Base-by-base conservation (phyloP, 768 basidiomycete species). In the Exsudoporus frostii region DNA sequence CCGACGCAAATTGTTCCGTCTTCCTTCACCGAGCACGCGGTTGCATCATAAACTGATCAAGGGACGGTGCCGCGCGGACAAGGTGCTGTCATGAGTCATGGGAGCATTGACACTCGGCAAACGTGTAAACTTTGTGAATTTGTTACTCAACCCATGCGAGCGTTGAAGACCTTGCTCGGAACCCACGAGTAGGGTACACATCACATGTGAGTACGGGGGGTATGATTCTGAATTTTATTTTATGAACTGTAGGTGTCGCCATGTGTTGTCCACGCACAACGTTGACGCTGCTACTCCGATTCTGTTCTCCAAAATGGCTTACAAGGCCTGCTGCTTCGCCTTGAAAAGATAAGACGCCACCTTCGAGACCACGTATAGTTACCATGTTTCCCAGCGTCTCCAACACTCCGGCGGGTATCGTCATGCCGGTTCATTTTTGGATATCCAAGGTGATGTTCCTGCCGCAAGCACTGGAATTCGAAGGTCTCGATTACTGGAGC, bases 1-100 rank as follows among this genome's bases (percentile, higher is more conserved):
- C 54, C 54, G 54, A 36, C 32, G 11, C 22, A 17, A 32, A 25
- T 4, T 4, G 22, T 11, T n/a, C 30, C 22, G 27, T 9, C 32
- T n/a, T 19, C 10, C 44, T 14, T n/a, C 20, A 20, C 25, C 33
- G 17, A 13, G n/a, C 46, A 56, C 9, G 32, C 19, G 43, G 43
- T 50, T 37, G 48, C 36, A 20, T 36, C 25, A 39, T 20, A 24
- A 32, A 14, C 11, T 36, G 38, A 44, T 54, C 51, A 53, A 58
- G 45, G 55, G 54, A 47, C 50, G 51, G 15, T 9, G 22, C 29
- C 5, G 51, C 29, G 51, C 40, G 50, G 13, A 29, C 33, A 33
- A 34, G 9, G 25, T 45, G 40, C 34, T 29, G 37, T 39, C 51
- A 37, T 30, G 48, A 20, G 19, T 47, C 57, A 43, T 36, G 48